Base-by-base conservation (phyloP, 2,329 filamentous ascomycete species). In the Fusarium sp. region DNA sequence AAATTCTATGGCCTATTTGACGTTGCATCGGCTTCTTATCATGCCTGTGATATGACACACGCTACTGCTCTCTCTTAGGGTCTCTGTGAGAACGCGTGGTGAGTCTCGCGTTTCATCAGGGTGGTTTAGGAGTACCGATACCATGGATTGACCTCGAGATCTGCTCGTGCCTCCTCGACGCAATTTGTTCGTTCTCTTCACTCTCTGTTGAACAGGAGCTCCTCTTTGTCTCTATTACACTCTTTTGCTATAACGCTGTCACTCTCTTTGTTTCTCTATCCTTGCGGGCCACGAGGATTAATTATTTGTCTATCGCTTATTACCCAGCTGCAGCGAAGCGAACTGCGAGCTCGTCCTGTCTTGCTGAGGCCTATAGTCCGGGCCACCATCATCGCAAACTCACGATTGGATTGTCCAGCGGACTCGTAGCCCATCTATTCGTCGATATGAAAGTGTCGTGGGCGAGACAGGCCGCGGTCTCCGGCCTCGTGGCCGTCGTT, bases 401-500 rank as follows among this genome's bases (percentile, higher is more conserved):
- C 40, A 30, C 55, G 23, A 40, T 59, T 46, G 15, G 14, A 17
- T 33, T 33, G 47, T 23, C 13, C 35, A 11, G 47, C 39, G 27
- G 15, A 35, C 32, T 49, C 40, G 25, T 37, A 47, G 59, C 33
- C 27, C 27, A 37, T 30, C 33, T 23, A 39, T 48, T 46, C 40
- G 37, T 49, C 43, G n/a, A 61, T 10, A 80, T 78, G 76, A 78
- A 72, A 65, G 32, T 63, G 22, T 59, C 59, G 13, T 68, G 69
- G 50, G 56, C 71, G 25, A 61, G 69, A 32, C 51, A 75, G 59
- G 71, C 73, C 58, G 61, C 77, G 53, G 52, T 77, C 39, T 74
- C 73, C 32, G 73, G 75, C 68, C 71, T 79, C 55, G 69, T 71
- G 35, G 63, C 71, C n/a, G 45, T 76, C 48, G 71, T 71, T 37